Percentiles rank a stretch among this genome's conserved stretches.
Evolutionary conservation across 1,139 yeast genomes (phyloP).

Genomic region (Geotrichum histeridarum): DNA sequence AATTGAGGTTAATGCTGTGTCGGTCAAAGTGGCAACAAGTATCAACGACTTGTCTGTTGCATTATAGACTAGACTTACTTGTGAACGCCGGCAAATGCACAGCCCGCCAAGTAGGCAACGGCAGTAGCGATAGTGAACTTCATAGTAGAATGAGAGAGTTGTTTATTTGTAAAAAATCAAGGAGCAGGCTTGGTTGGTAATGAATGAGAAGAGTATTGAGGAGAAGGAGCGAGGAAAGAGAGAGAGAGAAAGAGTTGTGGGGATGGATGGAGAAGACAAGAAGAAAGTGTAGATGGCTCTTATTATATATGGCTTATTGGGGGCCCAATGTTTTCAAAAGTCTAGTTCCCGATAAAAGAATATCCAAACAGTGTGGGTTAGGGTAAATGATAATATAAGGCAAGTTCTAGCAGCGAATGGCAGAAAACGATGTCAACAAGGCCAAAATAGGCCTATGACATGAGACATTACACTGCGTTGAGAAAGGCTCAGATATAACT

Average conservation of each 20-base stretch:
- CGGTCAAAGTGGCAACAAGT: background rate
- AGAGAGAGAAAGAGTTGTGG: background rate
- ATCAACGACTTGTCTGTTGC: background rate
- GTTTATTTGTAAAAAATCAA: background rate
- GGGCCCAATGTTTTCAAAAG: too few species aligned
- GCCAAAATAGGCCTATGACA: too few species aligned
- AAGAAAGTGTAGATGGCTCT: background rate
- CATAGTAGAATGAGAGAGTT: slow-evolving; percentile 18
- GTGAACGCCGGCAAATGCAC: slow-evolving; percentile 48
- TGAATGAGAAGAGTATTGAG: background rate
- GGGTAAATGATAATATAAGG: too few species aligned
- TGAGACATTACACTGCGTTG: too few species aligned
- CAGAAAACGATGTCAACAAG: too few species aligned
- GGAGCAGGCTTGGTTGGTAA: background rate
- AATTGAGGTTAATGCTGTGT: background rate
- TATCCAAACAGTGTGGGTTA: too few species aligned
- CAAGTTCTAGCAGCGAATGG: too few species aligned
- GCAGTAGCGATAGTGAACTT: slow-evolving; percentile 39
- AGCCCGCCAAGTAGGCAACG: slow-evolving; percentile 46
- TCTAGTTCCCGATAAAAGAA: too few species aligned
- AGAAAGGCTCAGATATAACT: too few species aligned
- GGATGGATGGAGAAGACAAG: background rate
- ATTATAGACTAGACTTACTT: slow-evolving; percentile 27
- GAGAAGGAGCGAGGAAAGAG: background rate
- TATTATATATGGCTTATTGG: too few species aligned